phyloP scores from a whole-genome alignment of 495 filamentous ascomycete genomes.

The Melanomma pulvis-pyrius region DNA sequence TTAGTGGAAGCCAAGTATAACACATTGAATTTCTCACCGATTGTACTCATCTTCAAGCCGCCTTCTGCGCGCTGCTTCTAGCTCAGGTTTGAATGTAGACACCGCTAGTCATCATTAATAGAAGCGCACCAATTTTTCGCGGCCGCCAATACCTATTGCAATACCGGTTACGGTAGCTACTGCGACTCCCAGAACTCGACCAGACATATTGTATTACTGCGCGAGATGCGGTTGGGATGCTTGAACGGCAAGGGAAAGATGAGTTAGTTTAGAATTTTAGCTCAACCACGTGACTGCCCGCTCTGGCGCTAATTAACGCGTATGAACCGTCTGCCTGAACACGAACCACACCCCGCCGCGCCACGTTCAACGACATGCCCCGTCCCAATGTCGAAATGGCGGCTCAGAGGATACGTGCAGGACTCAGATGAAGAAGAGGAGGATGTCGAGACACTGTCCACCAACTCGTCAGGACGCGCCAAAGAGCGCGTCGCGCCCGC shows the following conservation, averaged over 20 bases:
- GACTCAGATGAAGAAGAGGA: conserved; percentile 40
- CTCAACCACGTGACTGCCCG: not conserved
- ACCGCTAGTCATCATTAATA: not conserved
- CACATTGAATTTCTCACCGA: conserved; percentile 1
- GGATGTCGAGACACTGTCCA: conserved; percentile 26
- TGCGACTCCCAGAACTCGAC: conserved; percentile 17
- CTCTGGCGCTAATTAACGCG: conserved; percentile 5
- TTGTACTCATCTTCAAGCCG: conserved; percentile 29
- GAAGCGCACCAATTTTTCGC: not conserved
- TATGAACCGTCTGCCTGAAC: not conserved
- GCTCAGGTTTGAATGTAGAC: conserved; percentile 21
- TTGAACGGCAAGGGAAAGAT: too few species aligned
- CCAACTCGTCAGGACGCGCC: not conserved
- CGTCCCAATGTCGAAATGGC: conserved; percentile 38
- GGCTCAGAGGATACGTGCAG: conserved; percentile 30
- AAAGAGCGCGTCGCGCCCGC: not conserved
- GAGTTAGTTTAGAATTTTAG: not conserved
- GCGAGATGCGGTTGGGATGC: too few species aligned
- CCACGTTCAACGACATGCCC: conserved; percentile 30
- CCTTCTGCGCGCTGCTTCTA: conserved; percentile 28
- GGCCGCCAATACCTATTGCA: conserved; percentile 19
- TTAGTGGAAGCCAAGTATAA: not conserved
- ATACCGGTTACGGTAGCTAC: conserved; percentile 29
- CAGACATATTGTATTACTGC: conserved; percentile 1
- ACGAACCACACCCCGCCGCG: conserved; percentile 2